A percentile compares a stretch with the other conserved stretches of the same genome.
Conservation (phyloP, 495 filamentous ascomycete genomes). For the Neurospora tetrasperma region DNA sequence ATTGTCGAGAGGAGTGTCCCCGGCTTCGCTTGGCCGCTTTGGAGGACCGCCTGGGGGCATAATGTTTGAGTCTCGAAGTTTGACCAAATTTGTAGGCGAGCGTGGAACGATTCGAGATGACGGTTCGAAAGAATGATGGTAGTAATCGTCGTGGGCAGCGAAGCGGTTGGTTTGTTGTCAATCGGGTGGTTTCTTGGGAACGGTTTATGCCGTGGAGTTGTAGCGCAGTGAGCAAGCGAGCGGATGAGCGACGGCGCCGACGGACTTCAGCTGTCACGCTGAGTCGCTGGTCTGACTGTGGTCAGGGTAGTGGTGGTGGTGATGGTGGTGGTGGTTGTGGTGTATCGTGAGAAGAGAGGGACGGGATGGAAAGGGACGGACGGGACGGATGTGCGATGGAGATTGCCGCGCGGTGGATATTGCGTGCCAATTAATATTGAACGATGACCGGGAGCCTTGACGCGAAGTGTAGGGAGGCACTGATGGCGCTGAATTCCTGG, state of each 20-base stretch:
- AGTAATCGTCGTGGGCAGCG: background rate
- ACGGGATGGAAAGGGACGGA: background rate
- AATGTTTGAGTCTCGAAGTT: constrained; percentile 26
- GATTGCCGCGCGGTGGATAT: background rate
- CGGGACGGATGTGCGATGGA: background rate
- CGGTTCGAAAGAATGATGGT: background rate
- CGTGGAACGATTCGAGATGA: background rate
- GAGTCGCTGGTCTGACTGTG: background rate
- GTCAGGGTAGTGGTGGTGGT: background rate
- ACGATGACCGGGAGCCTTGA: background rate
- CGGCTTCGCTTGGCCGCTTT: constrained; percentile 33
- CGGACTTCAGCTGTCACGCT: background rate
- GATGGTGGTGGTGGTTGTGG: background rate
- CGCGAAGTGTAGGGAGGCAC: background rate
- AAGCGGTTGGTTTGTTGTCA: background rate
- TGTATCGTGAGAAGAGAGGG: background rate
- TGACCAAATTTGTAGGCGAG: constrained; percentile 8
- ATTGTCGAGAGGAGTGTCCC: constrained; percentile 18
- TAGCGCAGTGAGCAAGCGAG: background rate
- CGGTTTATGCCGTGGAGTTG: background rate
- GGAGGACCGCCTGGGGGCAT: constrained; percentile 23
- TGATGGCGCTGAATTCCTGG: background rate
- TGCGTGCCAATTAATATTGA: background rate
- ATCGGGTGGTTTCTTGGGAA: background rate
- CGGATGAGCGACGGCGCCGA: background rate